These are phyloP conservation scores for Berberis vulgaris DNA, from an alignment of 164 flowering plant genomes.

Conservation along the genomic window DNA sequence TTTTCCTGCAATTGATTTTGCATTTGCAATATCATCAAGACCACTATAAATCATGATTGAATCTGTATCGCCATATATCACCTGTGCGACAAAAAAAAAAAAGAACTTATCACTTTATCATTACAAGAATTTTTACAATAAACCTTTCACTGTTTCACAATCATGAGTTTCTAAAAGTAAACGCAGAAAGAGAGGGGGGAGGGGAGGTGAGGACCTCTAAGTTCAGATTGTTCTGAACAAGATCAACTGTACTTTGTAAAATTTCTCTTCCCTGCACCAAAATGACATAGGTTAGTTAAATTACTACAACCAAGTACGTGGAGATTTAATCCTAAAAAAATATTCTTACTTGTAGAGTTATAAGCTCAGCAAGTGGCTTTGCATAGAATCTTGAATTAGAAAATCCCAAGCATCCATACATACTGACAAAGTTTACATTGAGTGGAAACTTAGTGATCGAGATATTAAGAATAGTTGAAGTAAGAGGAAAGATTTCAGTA, in stretches of 20 bases:
- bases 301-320: neutral
- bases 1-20: conserved; percentile 68
- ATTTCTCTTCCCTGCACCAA: conserved; percentile 90
- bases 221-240: conserved; percentile 81
- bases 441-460: neutral
- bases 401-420: conserved; percentile 99
- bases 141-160: neutral
- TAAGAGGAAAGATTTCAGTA: neutral
- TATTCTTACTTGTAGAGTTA: conserved; percentile 68
- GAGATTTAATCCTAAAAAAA: neutral
- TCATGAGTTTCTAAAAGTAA: neutral
- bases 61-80: conserved; percentile 97
- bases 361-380: conserved; percentile 97
- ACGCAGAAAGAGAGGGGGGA: neutral
- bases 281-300: neutral
- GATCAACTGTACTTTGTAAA: conserved; percentile 92
- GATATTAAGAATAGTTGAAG: neutral
- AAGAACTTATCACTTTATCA: too few species aligned
- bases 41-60: conserved; percentile 96
- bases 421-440: conserved; percentile 39
- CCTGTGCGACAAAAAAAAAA: conserved; percentile 38
- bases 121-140: too few species aligned
- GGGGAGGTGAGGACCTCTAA: conserved; percentile 48
- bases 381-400: conserved; percentile 98
- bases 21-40: conserved; percentile 75